phyloP scores from a whole-genome alignment of 108 stramenopile species.

The Licmophora abbreviata region DNA sequence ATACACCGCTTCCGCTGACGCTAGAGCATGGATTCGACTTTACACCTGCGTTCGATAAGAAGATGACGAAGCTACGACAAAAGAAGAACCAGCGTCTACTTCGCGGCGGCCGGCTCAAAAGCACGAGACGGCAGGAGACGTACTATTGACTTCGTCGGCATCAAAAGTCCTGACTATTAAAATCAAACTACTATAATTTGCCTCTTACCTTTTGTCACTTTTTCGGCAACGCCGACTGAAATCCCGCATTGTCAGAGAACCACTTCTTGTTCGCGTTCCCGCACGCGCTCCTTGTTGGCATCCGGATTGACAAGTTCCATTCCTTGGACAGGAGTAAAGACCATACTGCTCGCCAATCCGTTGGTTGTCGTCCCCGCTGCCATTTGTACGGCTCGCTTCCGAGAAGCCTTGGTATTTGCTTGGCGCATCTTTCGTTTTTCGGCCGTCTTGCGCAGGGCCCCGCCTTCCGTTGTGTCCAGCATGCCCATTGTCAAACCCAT shows the following conservation, averaged over 20 bases:
- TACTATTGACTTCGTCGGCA: no score
- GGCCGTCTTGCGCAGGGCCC: conserved; percentile 52
- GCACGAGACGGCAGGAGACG: not conserved
- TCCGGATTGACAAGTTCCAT: conserved; percentile 89
- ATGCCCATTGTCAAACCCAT: conserved; percentile 90
- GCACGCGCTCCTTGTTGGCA: conserved; percentile 56
- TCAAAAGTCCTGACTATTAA: no score
- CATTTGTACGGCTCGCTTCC: conserved; percentile 54
- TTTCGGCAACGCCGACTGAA: conserved; percentile 79
- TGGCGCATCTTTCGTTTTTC: conserved; percentile 74
- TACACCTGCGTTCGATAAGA: conserved; percentile 52
- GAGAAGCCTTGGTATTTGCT: conserved; percentile 68
- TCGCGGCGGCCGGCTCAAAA: conserved; percentile 54
- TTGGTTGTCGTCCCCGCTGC: conserved; percentile 28
- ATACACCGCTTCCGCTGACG: conserved; percentile 48
- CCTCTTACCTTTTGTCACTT: no score
- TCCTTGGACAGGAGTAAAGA: conserved; percentile 78
- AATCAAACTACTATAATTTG: no score
- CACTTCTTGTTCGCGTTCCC: conserved; percentile 82
- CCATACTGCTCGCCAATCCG: conserved; percentile 80
- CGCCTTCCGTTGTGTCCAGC: conserved; percentile 71
- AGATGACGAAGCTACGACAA: conserved; percentile 59
- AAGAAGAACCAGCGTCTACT: conserved; percentile 47
- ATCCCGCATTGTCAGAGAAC: conserved; percentile 81
- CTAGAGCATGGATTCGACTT: conserved; percentile 52